Evolutionary conservation across 2,329 filamentous ascomycete genomes (phyloP), one percentile per base, ranked within the genome.

Genomic region (Aspergillus aculeatus): DNA sequence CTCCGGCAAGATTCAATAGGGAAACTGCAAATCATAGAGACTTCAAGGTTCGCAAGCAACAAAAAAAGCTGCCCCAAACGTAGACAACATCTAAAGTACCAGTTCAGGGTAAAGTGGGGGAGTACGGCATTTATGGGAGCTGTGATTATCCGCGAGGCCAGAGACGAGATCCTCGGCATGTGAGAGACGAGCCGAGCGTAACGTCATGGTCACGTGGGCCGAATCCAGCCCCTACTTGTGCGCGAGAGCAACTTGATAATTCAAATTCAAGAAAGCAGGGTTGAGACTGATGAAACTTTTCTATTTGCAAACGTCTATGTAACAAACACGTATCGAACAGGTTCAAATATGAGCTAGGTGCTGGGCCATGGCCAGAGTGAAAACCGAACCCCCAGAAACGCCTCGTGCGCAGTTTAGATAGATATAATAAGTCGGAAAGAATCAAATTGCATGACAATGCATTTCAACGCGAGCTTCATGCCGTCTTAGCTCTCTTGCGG

Each of bases 111-210:
- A 31, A 31, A 66, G 56, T 59, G 63, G 57, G 63, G 64, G 68
- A 64, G 62, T 56, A 66, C 68, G 71, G 69, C 67, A 72, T 63
- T 69, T 67, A 62, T 51, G 56, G 56, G 58, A 63, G 58, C 31
- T 50, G 57, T 64, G 65, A 58, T 31, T n/a, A 60, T 69, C 68
- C 68, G 69, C 63, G 62, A 61, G 63, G 62, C 61, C 56, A 54
- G 53, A 54, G 54, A 61, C 69, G 69, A 71, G 68, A 71, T 68
- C 74, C 74, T 75, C 73, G 74, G 74, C 74, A 76, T 76, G 74
- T 76, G 73, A 75, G 72, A 65, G 52, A 47, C 59, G 52, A 59
- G 64, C 68, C 66, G 64, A 65, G 64, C 66, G 53, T 49, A 68
- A 73, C 68, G 70, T 70, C 67, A 74, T 71, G 65, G 64, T 71